These are phyloP conservation scores for Mrakia gelida DNA, from an alignment of 768 basidiomycete genomes.

Conservation along the genomic window DNA sequence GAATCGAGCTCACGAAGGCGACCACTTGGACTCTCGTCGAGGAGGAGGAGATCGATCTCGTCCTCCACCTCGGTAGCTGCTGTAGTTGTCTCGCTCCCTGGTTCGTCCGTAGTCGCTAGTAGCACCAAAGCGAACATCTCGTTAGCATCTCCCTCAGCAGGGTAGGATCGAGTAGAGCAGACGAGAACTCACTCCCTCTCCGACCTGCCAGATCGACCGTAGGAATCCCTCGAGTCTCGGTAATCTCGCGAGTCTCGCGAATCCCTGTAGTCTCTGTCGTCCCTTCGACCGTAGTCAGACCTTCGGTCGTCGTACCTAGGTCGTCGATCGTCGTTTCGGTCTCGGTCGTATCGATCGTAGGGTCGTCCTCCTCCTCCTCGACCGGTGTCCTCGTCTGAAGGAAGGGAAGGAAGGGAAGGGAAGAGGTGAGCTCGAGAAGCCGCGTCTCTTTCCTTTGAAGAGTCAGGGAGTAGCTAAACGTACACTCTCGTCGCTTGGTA, in stretches of 20 bases:
- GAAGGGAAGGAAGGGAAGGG: no score
- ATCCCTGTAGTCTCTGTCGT: conserved; percentile 57
- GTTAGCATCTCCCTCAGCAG: no score
- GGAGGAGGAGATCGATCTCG: conserved; percentile 18
- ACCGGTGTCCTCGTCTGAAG: conserved; percentile 11
- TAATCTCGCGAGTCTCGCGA: neutral
- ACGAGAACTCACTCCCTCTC: conserved; percentile 9
- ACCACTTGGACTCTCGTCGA: conserved; percentile 6
- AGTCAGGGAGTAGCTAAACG: neutral
- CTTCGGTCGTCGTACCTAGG: conserved; percentile 31
- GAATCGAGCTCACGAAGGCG: conserved; percentile 1
- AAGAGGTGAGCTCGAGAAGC: neutral
- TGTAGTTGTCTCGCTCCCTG: conserved; percentile 9
- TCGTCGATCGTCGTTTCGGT: conserved; percentile 29
- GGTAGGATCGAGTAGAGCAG: no score
- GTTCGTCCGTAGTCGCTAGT: conserved; percentile 26
- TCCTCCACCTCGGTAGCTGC: conserved; percentile 1
- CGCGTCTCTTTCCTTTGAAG: neutral
- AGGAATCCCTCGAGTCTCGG: conserved; percentile 3
- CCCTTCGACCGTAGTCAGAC: conserved; percentile 63
- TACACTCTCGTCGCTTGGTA: conserved; percentile 13
- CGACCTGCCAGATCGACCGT: neutral
- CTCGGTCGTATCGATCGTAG: conserved; percentile 28
- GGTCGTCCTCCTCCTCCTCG: conserved; percentile 25
- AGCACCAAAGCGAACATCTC: neutral